Evolutionary conservation across 2,329 filamentous ascomycete species (phyloP).

Genomic region (Chalaropsis ovoidea): DNA sequence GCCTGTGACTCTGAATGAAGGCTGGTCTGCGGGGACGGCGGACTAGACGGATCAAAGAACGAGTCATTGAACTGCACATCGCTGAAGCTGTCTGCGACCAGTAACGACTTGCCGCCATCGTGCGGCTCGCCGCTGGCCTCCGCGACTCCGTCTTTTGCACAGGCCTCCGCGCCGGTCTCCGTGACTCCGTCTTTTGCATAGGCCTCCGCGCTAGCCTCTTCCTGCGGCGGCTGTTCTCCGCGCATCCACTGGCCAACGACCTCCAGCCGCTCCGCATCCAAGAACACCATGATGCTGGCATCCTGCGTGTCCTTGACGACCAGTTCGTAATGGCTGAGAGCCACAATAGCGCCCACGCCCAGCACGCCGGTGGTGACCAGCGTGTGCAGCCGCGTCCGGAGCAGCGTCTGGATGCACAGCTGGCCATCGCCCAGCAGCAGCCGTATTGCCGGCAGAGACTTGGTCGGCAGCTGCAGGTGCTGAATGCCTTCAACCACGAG

Average conservation of each 20-base stretch:
- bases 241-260: slow-evolving; percentile 8
- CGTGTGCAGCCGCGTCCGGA: slow-evolving; percentile 39
- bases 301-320: not conserved
- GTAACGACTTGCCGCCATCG: not conserved
- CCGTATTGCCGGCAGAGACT: slow-evolving; percentile 35
- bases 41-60: slow-evolving; percentile 18
- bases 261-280: slow-evolving; percentile 15
- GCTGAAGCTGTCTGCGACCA: slow-evolving; percentile 15
- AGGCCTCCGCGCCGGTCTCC: not conserved
- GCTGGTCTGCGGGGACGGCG: not conserved
- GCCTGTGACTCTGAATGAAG: not conserved
- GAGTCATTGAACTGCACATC: slow-evolving; percentile 22
- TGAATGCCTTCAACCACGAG: slow-evolving; percentile 47
- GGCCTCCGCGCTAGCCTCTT: no score
- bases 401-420: slow-evolving; percentile 45
- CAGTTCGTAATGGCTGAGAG: slow-evolving; percentile 35
- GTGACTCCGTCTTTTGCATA: not conserved
- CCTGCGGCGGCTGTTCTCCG: not conserved
- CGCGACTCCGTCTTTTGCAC: not conserved
- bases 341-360: slow-evolving; percentile 41
- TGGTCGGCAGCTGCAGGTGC: slow-evolving; percentile 31
- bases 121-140: not conserved
- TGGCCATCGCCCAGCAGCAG: slow-evolving; percentile 45
- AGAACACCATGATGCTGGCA: not conserved
- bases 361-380: slow-evolving; percentile 41